A percentile compares a stretch with the other conserved stretches of the same genome.
phyloP scores from a whole-genome alignment of 768 basidiomycete species.

The Serendipita sp. region DNA sequence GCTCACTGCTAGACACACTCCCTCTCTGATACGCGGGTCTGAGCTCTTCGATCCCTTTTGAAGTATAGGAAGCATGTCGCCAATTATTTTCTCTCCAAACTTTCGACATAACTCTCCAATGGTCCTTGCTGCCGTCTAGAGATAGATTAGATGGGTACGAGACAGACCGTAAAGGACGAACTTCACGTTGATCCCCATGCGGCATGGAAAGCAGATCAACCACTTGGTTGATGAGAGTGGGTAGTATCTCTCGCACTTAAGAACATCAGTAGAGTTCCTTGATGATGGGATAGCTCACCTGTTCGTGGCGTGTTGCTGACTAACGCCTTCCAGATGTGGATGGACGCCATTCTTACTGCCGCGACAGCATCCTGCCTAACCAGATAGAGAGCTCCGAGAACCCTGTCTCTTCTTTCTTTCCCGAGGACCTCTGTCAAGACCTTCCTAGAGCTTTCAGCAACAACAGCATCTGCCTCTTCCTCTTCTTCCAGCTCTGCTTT shows the following conservation, averaged over 20 bases:
- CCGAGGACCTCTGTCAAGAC: constrained; percentile 82
- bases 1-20: constrained; percentile 73
- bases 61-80: constrained; percentile 68
- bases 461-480: constrained; percentile 40
- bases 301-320: constrained; percentile 89
- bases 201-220: constrained; percentile 61
- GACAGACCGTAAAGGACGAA: constrained; percentile 18
- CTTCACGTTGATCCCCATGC: constrained; percentile 83
- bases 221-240: constrained; percentile 65
- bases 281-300: constrained; percentile 29
- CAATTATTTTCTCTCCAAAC: constrained; percentile 81
- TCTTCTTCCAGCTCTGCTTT: constrained; percentile 74
- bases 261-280: constrained; percentile 9
- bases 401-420: constrained; percentile 72
- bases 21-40: constrained; percentile 54
- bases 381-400: constrained; percentile 79
- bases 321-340: constrained; percentile 96
- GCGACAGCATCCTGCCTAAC: constrained; percentile 87
- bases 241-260: constrained; percentile 75
- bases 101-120: constrained; percentile 83
- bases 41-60: constrained; percentile 39
- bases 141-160: not conserved
- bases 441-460: constrained; percentile 66
- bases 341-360: constrained; percentile 75
- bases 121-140: constrained; percentile 74